A percentile compares a stretch with the other conserved stretches of the same genome.
phyloP scores from a whole-genome alignment of 495 filamentous ascomycete species.

The Penicilliopsis zonata region DNA sequence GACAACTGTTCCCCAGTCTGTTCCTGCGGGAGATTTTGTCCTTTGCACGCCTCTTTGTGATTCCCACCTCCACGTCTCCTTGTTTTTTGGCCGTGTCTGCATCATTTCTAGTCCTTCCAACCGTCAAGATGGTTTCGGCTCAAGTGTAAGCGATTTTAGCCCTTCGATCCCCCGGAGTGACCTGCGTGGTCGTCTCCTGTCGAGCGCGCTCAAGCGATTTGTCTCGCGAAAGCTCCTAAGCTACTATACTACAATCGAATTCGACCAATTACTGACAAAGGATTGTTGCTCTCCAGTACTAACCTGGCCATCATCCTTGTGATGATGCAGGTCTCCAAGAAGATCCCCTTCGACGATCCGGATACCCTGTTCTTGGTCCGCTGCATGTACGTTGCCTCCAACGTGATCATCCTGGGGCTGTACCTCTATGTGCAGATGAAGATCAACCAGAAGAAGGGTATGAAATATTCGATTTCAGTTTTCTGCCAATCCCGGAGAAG shows the following conservation, averaged over 20 bases:
- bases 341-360: constrained; percentile 88
- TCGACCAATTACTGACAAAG: constrained; percentile 3
- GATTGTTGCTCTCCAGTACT: constrained; percentile 43
- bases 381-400: constrained; percentile 72
- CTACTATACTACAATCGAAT: too few relatives aligned
- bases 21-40: constrained; percentile 9
- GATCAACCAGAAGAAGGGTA: constrained; percentile 95
- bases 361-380: constrained; percentile 74
- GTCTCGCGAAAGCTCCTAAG: too few relatives aligned
- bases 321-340: constrained; percentile 97
- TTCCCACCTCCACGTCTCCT: constrained; percentile 4
- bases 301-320: constrained; percentile 90
- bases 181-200: neutral
- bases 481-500: too few relatives aligned
- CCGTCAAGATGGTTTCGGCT: constrained; percentile 34
- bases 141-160: constrained; percentile 24
- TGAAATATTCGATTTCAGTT: constrained; percentile 8
- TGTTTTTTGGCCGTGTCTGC: constrained; percentile 3
- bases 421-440: constrained; percentile 71
- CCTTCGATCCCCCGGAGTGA: neutral
- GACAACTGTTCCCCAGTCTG: constrained; percentile 20
- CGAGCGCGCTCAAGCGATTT: neutral
- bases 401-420: constrained; percentile 72
- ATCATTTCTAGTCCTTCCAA: constrained; percentile 2
- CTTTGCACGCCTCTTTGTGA: constrained; percentile 12